Percentiles rank a stretch among this genome's conserved stretches.
Conservation (phyloP, 257 asterid genomes). For the Scutellaria galericulata region DNA sequence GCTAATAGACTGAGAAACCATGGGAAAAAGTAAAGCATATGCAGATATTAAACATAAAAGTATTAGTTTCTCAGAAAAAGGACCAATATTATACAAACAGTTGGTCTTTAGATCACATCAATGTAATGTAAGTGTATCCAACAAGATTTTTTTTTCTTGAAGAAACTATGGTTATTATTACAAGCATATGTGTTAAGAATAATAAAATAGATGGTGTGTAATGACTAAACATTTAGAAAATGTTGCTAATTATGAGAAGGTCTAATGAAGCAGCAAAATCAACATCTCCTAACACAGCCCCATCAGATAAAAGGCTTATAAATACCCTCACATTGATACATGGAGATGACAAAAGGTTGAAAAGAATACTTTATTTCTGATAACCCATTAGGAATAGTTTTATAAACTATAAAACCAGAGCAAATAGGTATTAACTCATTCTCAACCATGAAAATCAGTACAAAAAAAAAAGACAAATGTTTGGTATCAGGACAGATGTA, state of each 20-base stretch:
- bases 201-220: not conserved
- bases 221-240: not conserved
- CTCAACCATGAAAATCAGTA: conserved; percentile 8
- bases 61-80: conserved; percentile 2
- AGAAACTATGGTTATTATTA: conserved; percentile 9
- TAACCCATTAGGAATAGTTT: conserved; percentile 9
- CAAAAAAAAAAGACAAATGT: not conserved
- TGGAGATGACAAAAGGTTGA: conserved; percentile 5
- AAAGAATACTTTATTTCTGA: not conserved
- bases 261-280: conserved; percentile 20
- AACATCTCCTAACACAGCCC: conserved; percentile 25
- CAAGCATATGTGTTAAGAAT: not conserved
- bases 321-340: conserved; percentile 6
- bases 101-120: conserved; percentile 1
- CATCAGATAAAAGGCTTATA: conserved; percentile 23
- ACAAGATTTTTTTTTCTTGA: not conserved
- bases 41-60: not conserved
- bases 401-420: conserved; percentile 1
- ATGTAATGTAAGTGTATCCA: conserved; percentile 7
- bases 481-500: not conserved
- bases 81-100: conserved; percentile 22
- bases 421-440: not conserved
- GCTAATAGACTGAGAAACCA: not conserved
- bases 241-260: not conserved
- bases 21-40: not conserved